These are phyloP conservation scores for Venustampulla echinocandica DNA, from an alignment of 495 filamentous ascomycete species.

Conservation along the genomic window DNA sequence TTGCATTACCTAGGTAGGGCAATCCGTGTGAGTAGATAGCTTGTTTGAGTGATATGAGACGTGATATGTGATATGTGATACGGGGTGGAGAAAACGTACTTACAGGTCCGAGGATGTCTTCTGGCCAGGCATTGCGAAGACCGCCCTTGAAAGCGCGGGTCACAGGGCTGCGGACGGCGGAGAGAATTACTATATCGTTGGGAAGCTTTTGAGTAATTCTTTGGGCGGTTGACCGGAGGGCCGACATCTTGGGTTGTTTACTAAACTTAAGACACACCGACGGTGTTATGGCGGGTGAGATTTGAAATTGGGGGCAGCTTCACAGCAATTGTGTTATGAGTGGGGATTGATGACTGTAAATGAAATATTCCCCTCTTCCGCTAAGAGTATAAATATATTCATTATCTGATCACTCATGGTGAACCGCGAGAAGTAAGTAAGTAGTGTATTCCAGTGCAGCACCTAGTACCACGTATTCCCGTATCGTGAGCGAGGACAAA, in stretches of 20 bases:
- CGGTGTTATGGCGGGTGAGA: no score
- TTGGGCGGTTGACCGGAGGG: slow-evolving; percentile 58
- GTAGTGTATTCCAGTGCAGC: no score
- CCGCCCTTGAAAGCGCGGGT: slow-evolving; percentile 72
- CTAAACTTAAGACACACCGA: no score
- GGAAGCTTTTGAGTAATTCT: slow-evolving; percentile 72
- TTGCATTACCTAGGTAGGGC: slow-evolving; percentile 33
- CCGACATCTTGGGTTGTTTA: slow-evolving; percentile 12
- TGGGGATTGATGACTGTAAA: no score
- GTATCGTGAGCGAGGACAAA: neutral
- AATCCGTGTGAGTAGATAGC: neutral
- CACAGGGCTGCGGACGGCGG: slow-evolving; percentile 74
- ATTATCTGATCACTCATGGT: no score
- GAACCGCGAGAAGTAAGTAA: no score
- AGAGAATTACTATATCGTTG: slow-evolving; percentile 76
- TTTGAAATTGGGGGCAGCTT: no score
- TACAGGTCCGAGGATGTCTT: slow-evolving; percentile 73
- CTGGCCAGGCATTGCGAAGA: slow-evolving; percentile 78
- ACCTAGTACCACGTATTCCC: no score
- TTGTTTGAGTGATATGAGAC: neutral
- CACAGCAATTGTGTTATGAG: no score
- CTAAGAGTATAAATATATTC: no score
- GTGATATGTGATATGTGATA: no score
- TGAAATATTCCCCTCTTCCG: no score
- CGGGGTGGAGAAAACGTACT: slow-evolving; percentile 13